A percentile compares a stretch with the other conserved stretches of the same genome.
These are phyloP conservation scores for Phialophora chinensis DNA, from an alignment of 2,329 filamentous ascomycete species.

Conservation along the genomic window DNA sequence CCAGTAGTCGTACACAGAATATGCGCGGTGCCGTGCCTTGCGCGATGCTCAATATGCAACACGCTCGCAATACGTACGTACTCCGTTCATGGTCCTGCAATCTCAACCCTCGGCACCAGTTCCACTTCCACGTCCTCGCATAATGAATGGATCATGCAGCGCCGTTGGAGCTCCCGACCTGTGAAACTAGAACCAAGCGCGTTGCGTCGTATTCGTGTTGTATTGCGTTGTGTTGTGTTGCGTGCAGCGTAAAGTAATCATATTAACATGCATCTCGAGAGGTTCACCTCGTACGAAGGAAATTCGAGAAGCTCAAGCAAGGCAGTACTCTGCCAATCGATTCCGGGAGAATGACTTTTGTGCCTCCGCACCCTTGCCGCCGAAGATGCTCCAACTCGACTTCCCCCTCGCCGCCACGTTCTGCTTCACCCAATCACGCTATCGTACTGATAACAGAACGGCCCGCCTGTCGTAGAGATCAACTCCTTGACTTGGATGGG, in stretches of 20 bases:
- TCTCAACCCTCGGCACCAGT: background rate
- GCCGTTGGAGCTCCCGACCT: background rate
- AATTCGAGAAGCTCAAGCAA: constrained; percentile 7
- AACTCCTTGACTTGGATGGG: constrained; percentile 36
- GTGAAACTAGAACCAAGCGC: background rate
- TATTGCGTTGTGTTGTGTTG: background rate
- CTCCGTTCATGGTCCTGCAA: constrained; percentile 1
- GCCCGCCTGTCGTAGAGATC: constrained; percentile 38
- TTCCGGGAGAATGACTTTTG: background rate
- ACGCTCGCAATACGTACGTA: background rate
- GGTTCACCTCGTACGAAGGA: background rate
- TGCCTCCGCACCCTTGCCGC: background rate
- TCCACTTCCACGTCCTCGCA: background rate
- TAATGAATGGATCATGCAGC: background rate
- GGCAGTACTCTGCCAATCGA: background rate
- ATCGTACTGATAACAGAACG: constrained; percentile 41
- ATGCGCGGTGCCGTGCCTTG: too few relatives aligned
- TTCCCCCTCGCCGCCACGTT: background rate
- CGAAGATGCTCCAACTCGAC: background rate
- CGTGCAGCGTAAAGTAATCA: background rate
- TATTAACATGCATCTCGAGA: background rate
- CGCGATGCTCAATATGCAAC: background rate
- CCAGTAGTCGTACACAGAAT: too few relatives aligned
- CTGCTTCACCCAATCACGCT: constrained; percentile 12
- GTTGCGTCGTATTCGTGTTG: background rate